Evolutionary conservation across 768 basidiomycete species (phyloP), one percentile per base, ranked within the genome.

Genomic region (Mycena galopus): DNA sequence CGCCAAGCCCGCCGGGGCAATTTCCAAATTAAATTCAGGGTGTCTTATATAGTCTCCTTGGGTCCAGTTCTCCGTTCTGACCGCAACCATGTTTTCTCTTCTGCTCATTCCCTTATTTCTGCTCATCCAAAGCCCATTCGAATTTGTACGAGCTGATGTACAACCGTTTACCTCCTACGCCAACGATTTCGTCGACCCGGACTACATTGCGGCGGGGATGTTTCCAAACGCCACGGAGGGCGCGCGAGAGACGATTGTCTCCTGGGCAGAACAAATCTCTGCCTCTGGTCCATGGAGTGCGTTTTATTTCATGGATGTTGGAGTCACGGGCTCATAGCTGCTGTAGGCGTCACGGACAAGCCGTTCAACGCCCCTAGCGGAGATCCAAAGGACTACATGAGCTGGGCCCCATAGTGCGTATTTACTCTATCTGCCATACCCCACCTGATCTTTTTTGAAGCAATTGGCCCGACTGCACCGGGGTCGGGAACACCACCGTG

Each of bases 371-470:
- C 90, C 2, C 89, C 89, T 3, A 86, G 86, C 23, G 88, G 88
- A 1, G 82, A 90, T 75, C 83, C 84, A 37, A 88, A 90, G 71
- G 91, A 92, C 76, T 93, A 91, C 77, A 84, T 92, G 87, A 91
- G 90, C 77, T 92, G 89, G 88, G 88, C 90, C 17, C 91, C 92
- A 47, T 93, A 92, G 91, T 91, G 79, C 56, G 89, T 78, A 16
- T 51, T 33, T 44, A 21, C 56, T 39, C 30, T 56, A 29, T 29
- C 12, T 14, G 4, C n/a, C 16, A 5, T 14, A n/a, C 7, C 3
- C 25, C 55, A 39, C 51, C 44, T 59, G 7, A 53, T 30, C 35
- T 27, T 33, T 32, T 42, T n/a, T 32, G 0, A 68, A 90, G 90
- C 70, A 88, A 84, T 79, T 92, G 91, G 91, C 91, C 91, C 0